A percentile compares a stretch with the other conserved stretches of the same genome.
Evolutionary conservation across 352 stramenopile species (phyloP).

Genomic region (Phytophthora sp.): DNA sequence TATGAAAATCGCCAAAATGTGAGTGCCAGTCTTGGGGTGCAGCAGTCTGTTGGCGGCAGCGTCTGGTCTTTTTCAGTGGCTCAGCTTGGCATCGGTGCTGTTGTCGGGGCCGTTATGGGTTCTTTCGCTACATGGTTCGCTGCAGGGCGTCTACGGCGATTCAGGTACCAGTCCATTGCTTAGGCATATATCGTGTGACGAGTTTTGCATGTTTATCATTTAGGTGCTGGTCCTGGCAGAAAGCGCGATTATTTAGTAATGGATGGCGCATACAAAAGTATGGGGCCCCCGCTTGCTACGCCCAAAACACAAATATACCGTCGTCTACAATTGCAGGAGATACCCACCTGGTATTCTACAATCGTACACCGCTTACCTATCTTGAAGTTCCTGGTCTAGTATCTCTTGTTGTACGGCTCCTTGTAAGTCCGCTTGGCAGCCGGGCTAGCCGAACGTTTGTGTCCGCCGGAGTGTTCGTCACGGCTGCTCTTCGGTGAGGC

Average conservation of each 20-base stretch:
- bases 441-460: constrained; percentile 18
- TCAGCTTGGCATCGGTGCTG: constrained; percentile 38
- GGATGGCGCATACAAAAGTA: constrained; percentile 16
- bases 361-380: constrained; percentile 5
- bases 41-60: constrained; percentile 7
- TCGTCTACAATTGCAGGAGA: constrained; percentile 1
- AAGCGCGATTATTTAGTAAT: background rate
- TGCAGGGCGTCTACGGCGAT: constrained; percentile 30
- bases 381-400: constrained; percentile 21
- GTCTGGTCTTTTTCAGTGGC: constrained; percentile 23
- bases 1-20: constrained; percentile 42
- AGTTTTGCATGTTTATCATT: constrained; percentile 20
- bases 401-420: constrained; percentile 39
- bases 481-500: constrained; percentile 14
- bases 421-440: constrained; percentile 35
- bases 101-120: constrained; percentile 41
- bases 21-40: constrained; percentile 5
- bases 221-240: constrained; percentile 5
- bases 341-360: constrained; percentile 3
- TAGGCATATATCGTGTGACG: constrained; percentile 15
- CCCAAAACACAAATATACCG: background rate
- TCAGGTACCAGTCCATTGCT: constrained; percentile 42
- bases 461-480: constrained; percentile 14
- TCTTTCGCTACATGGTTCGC: constrained; percentile 42
- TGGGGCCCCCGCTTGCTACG: constrained; percentile 10